These are phyloP conservation scores for Russula brevipes DNA, from an alignment of 768 basidiomycete species.

Conservation along the genomic window DNA sequence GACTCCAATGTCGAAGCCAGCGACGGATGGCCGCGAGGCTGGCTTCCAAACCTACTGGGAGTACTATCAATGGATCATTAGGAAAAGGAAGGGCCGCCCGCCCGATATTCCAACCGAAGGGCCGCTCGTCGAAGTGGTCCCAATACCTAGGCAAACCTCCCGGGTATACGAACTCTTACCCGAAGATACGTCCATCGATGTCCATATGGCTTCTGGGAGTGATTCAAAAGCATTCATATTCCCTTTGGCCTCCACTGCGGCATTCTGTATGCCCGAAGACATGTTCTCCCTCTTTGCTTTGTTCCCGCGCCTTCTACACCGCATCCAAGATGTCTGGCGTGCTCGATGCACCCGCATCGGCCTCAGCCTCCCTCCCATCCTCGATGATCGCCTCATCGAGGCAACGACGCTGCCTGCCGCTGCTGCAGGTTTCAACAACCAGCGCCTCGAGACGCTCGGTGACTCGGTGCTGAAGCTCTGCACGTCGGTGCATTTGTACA, in stretches of 20 bases:
- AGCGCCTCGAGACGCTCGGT: constrained; percentile 82
- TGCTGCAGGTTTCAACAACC: constrained; percentile 64
- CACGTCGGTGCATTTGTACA: constrained; percentile 71
- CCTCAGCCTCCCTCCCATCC: constrained; percentile 58
- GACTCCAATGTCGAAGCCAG: constrained; percentile 56
- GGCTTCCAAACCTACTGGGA: constrained; percentile 50
- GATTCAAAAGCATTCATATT: constrained; percentile 31
- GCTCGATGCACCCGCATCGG: constrained; percentile 45
- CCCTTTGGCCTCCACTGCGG: constrained; percentile 46
- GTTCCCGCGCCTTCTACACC: constrained; percentile 64
- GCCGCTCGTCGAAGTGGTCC: constrained; percentile 53
- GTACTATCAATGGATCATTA: constrained; percentile 48
- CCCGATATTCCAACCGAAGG: constrained; percentile 50
- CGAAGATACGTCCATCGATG: constrained; percentile 18
- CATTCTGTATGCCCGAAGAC: constrained; percentile 48
- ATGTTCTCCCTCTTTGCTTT: constrained; percentile 38
- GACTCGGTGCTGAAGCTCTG: constrained; percentile 77
- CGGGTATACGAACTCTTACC: constrained; percentile 36
- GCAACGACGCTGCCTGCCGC: constrained; percentile 72
- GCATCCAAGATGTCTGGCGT: constrained; percentile 61
- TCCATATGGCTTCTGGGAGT: constrained; percentile 1
- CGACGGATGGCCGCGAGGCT: constrained; percentile 45
- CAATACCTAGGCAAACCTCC: constrained; percentile 39
- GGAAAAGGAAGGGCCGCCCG: constrained; percentile 41
- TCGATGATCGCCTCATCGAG: constrained; percentile 55